These are phyloP conservation scores for Aspergillus sojae DNA, from an alignment of 2,329 filamentous ascomycete species.

Conservation along the genomic window DNA sequence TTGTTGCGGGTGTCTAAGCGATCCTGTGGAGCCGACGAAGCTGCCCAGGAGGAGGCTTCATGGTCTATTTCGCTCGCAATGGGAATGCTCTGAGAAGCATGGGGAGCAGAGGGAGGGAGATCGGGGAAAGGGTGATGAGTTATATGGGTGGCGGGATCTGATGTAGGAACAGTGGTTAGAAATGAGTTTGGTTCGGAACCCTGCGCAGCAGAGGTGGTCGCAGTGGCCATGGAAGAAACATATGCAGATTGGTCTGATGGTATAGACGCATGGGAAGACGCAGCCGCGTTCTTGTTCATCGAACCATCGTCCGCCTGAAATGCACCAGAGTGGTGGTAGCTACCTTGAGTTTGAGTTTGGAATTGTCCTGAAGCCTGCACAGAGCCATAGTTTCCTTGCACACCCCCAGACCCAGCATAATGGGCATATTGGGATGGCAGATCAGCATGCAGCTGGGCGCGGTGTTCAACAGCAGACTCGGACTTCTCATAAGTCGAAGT, in stretches of 20 bases:
- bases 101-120: conserved; percentile 27
- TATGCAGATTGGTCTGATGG: conserved; percentile 22
- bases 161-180: conserved; percentile 27
- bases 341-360: conserved; percentile 31
- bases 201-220: conserved; percentile 14
- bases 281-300: conserved; percentile 27
- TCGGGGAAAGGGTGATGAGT: conserved; percentile 23
- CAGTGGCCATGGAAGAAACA: conserved; percentile 14
- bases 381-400: conserved; percentile 16
- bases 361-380: conserved; percentile 24
- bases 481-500: conserved; percentile 60
- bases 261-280: conserved; percentile 21
- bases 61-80: conserved; percentile 35
- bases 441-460: conserved; percentile 16
- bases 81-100: conserved; percentile 31
- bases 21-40: conserved; percentile 22
- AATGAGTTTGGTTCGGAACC: conserved; percentile 22
- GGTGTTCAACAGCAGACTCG: conserved; percentile 26
- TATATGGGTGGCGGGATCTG: conserved; percentile 32
- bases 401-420: conserved; percentile 19
- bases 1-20: conserved; percentile 29
- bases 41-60: conserved; percentile 24
- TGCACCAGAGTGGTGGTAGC: conserved; percentile 31
- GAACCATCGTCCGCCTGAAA: conserved; percentile 27
- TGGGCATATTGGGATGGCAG: conserved; percentile 10